These are phyloP conservation scores for Oryza punctata DNA, from an alignment of 176 grass and related monocot genomes.

Conservation along the genomic window DNA sequence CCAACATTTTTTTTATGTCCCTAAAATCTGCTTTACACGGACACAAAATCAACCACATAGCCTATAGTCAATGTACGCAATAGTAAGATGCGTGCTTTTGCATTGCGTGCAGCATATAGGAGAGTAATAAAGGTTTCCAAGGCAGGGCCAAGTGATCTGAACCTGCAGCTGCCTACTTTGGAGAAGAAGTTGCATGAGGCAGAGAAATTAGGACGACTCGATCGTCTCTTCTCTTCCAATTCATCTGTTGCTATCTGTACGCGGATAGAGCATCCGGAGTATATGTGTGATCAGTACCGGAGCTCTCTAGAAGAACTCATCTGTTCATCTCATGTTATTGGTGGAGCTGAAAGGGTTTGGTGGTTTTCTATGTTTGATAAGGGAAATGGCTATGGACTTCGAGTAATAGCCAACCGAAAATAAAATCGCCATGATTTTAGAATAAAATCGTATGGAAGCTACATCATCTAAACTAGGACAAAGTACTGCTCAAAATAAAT, in stretches of 20 bases:
- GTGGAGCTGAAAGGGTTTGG: too few relatives aligned
- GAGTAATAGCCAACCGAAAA: too few relatives aligned
- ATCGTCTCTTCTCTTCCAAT: background rate
- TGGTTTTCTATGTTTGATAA: too few relatives aligned
- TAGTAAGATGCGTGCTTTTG: background rate
- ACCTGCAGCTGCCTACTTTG: background rate
- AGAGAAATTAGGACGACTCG: background rate
- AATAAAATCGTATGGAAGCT: too few relatives aligned
- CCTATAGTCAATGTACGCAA: background rate
- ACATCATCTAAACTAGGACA: too few relatives aligned
- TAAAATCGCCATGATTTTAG: too few relatives aligned
- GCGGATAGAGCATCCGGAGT: background rate
- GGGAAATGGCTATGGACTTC: too few relatives aligned
- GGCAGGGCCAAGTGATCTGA: conserved; percentile 1
- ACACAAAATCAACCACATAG: background rate
- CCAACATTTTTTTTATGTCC: background rate
- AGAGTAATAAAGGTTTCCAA: background rate
- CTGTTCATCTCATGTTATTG: too few relatives aligned
- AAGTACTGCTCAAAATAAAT: too few relatives aligned
- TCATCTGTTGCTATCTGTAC: background rate
- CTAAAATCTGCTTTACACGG: background rate
- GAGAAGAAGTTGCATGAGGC: background rate
- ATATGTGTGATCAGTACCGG: too few relatives aligned
- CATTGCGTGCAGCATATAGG: background rate
- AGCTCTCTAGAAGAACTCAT: too few relatives aligned